phyloP scores from a whole-genome alignment of 1,284 basidiomycete genomes.

The Mycena citricolor region DNA sequence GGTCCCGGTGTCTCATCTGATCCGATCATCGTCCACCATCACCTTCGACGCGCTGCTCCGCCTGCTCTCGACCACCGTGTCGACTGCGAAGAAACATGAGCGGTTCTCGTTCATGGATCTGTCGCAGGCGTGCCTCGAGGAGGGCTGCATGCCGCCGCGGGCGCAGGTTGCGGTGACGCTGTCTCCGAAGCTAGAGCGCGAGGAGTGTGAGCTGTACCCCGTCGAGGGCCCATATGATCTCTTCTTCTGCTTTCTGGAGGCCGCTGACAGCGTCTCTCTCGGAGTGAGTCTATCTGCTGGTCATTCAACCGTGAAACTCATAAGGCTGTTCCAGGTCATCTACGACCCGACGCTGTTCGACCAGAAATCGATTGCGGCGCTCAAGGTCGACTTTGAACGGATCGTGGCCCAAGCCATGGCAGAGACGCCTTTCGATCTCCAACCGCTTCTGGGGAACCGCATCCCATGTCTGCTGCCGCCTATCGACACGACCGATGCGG shows the following conservation, averaged over 20 bases:
- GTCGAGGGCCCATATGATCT: neutral
- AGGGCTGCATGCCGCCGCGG: neutral
- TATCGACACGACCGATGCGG: neutral
- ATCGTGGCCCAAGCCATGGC: neutral
- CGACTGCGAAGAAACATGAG: neutral
- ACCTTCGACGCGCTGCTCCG: neutral
- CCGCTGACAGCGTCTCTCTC: neutral
- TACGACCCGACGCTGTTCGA: neutral
- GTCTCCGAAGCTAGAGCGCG: neutral
- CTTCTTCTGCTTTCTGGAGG: constrained; percentile 2
- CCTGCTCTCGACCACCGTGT: neutral
- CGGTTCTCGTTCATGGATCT: neutral
- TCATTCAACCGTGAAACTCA: too few species aligned
- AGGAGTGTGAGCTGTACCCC: neutral
- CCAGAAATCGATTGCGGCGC: neutral
- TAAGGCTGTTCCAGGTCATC: neutral
- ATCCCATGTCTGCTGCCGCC: neutral
- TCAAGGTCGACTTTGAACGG: neutral
- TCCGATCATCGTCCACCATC: neutral
- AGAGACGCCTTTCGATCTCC: neutral
- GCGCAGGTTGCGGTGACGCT: constrained; percentile 1
- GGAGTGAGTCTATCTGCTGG: neutral
- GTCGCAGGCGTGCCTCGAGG: neutral
- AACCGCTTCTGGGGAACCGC: neutral
- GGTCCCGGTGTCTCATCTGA: neutral